phyloP scores from a whole-genome alignment of 2,329 filamentous ascomycete species.

The Pyrenochaeta sp. region DNA sequence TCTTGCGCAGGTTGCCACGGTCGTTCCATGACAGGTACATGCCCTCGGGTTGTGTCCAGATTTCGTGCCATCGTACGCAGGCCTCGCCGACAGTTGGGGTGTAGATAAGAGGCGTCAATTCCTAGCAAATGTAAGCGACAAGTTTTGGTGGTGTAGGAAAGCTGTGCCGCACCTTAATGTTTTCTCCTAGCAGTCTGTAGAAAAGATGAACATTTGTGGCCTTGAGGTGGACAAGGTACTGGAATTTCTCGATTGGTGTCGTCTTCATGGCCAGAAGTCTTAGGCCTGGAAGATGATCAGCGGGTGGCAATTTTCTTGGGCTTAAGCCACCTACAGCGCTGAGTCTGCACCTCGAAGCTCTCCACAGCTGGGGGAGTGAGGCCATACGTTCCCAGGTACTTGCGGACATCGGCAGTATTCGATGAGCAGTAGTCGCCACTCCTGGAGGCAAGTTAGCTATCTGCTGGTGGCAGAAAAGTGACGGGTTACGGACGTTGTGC shows the following conservation, averaged over 20 bases:
- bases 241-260: constrained; percentile 81
- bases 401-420: constrained; percentile 59
- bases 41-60: constrained; percentile 93
- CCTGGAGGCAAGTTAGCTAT: constrained; percentile 34
- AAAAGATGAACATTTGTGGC: constrained; percentile 81
- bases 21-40: constrained; percentile 97
- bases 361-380: constrained; percentile 61
- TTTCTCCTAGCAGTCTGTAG: constrained; percentile 80
- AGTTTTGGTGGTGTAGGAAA: background rate
- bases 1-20: constrained; percentile 85
- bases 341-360: constrained; percentile 58
- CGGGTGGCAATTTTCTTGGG: background rate
- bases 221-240: constrained; percentile 80
- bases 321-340: constrained; percentile 58
- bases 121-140: constrained; percentile 58
- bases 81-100: constrained; percentile 94
- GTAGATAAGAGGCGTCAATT: constrained; percentile 85
- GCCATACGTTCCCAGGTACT: constrained; percentile 61
- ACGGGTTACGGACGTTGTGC: constrained; percentile 45
- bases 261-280: constrained; percentile 75
- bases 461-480: background rate
- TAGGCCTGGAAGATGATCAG: constrained; percentile 67
- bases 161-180: constrained; percentile 61
- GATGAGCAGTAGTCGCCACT: constrained; percentile 61
- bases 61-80: constrained; percentile 93